phyloP scores from a whole-genome alignment of 345 rosid species.

The Geranium brycei region DNA sequence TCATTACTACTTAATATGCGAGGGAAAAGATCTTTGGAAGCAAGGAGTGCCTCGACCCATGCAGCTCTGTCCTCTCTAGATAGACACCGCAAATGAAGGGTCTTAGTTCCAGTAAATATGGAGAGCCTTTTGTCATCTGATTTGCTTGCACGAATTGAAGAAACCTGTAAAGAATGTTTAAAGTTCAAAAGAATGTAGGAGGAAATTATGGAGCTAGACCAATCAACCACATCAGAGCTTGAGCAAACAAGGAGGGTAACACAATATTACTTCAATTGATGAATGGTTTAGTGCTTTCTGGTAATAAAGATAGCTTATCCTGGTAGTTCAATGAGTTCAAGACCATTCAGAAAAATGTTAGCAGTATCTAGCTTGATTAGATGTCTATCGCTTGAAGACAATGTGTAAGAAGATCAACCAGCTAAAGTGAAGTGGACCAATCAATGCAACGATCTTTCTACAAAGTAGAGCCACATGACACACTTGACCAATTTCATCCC shows the following conservation, averaged over 20 bases:
- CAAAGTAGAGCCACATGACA: not conserved
- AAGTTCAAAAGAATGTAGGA: conserved; percentile 11
- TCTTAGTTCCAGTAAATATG: conserved; percentile 90
- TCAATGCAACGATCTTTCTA: not conserved
- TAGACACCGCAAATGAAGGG: conserved; percentile 78
- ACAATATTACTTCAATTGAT: not conserved
- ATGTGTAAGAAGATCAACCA: too few relatives aligned
- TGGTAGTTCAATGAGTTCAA: not conserved
- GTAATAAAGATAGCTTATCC: not conserved
- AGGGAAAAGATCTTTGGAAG: conserved; percentile 81
- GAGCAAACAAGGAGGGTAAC: not conserved
- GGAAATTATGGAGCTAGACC: not conserved
- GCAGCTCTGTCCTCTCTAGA: conserved; percentile 66
- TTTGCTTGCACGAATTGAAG: conserved; percentile 86
- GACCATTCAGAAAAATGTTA: not conserved
- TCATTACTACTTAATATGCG: conserved; percentile 48
- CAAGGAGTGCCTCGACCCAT: conserved; percentile 79
- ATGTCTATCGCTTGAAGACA: too few relatives aligned
- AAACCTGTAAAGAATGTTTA: conserved; percentile 46
- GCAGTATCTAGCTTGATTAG: not conserved
- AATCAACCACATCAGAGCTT: not conserved
- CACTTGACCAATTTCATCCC: not conserved
- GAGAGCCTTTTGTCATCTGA: conserved; percentile 94
- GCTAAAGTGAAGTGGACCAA: not conserved
- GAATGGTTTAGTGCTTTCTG: not conserved